These are phyloP conservation scores for Beverwykella pulmonaria DNA, from an alignment of 495 filamentous ascomycete species.

Conservation along the genomic window DNA sequence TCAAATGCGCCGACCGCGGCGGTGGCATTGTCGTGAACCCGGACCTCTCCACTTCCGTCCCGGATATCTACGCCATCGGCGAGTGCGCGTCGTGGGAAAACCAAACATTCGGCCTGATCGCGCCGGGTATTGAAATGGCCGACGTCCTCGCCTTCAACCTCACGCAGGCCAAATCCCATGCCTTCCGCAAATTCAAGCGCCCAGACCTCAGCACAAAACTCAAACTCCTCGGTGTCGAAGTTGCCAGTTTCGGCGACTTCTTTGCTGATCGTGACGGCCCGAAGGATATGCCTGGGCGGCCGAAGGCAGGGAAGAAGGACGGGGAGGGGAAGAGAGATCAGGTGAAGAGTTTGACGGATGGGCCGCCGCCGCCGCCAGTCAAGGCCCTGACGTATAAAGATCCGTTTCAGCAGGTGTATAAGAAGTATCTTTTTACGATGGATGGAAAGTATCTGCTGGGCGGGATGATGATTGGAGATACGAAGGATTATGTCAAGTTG, in stretches of 20 bases:
- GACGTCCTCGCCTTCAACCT: slow-evolving; percentile 95
- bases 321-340: slow-evolving; percentile 45
- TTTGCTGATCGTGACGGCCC: slow-evolving; percentile 92
- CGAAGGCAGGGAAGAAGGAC: slow-evolving; percentile 45
- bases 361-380: slow-evolving; percentile 60
- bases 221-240: slow-evolving; percentile 90
- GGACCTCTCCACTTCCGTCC: slow-evolving; percentile 70
- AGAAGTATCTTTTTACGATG: slow-evolving; percentile 91
- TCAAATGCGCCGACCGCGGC: slow-evolving; percentile 73
- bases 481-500: slow-evolving; percentile 89
- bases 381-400: slow-evolving; percentile 92
- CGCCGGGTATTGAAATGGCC: slow-evolving; percentile 94
- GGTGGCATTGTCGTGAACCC: slow-evolving; percentile 77
- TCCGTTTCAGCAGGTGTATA: slow-evolving; percentile 91
- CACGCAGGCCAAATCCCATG: slow-evolving; percentile 75
- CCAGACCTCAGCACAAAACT: slow-evolving; percentile 94
- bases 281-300: slow-evolving; percentile 64
- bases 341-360: slow-evolving; percentile 58
- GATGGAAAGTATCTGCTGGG: slow-evolving; percentile 93
- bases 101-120: slow-evolving; percentile 92
- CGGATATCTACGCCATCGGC: slow-evolving; percentile 86
- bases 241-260: slow-evolving; percentile 95
- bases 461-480: slow-evolving; percentile 99
- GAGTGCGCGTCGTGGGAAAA: slow-evolving; percentile 95
- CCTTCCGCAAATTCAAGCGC: slow-evolving; percentile 71